phyloP scores from a whole-genome alignment of 1,284 basidiomycete genomes.

The Moesziomyces antarcticus region DNA sequence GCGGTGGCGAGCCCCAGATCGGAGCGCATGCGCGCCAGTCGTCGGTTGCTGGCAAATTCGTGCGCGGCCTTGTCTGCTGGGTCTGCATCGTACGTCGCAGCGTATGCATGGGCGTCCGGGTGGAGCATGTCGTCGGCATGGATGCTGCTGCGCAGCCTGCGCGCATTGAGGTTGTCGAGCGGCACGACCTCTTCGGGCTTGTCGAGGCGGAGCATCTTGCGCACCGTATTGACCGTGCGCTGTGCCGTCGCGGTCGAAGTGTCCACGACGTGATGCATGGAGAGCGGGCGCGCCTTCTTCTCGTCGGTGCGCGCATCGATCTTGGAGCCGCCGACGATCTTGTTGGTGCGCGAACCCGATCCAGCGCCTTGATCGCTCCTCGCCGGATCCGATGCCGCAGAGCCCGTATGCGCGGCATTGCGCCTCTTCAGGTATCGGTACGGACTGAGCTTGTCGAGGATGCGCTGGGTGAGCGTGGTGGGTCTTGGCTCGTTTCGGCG shows the following conservation, averaged over 20 bases:
- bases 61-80: slow-evolving; percentile 61
- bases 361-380: slow-evolving; percentile 21
- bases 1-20: slow-evolving; percentile 58
- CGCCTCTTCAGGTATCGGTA: slow-evolving; percentile 78
- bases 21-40: slow-evolving; percentile 70
- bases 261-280: slow-evolving; percentile 34
- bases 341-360: slow-evolving; percentile 22
- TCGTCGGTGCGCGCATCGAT: slow-evolving; percentile 11
- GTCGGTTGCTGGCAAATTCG: slow-evolving; percentile 75
- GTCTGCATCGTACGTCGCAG: slow-evolving; percentile 34
- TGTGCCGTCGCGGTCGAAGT: slow-evolving; percentile 33
- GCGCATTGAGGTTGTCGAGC: slow-evolving; percentile 69
- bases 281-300: slow-evolving; percentile 22
- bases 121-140: slow-evolving; percentile 47
- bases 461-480: slow-evolving; percentile 62
- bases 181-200: slow-evolving; percentile 75
- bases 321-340: slow-evolving; percentile 45
- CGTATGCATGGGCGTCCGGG: not conserved
- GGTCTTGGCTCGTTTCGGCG: slow-evolving; percentile 67
- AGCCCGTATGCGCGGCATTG: slow-evolving; percentile 70
- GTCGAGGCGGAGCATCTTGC: slow-evolving; percentile 69
- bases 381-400: slow-evolving; percentile 17
- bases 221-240: slow-evolving; percentile 43
- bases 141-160: slow-evolving; percentile 52
- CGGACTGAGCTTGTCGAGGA: slow-evolving; percentile 81